phyloP scores from a whole-genome alignment of 208 protist species.

The Crithidia bombi region DNA sequence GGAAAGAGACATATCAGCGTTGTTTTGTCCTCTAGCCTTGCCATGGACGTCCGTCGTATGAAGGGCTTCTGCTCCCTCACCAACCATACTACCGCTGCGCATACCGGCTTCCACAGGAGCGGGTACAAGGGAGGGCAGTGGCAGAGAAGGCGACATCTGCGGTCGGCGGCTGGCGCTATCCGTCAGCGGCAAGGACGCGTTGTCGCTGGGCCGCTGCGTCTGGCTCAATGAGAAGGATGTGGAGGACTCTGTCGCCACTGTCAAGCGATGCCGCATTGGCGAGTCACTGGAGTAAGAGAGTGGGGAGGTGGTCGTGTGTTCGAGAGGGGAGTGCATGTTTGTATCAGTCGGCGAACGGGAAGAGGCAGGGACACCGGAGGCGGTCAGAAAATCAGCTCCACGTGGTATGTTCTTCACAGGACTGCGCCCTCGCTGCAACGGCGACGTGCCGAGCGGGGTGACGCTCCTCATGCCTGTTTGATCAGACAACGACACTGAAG shows the following conservation, averaged over 20 bases:
- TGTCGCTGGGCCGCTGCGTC: slow-evolving; percentile 8
- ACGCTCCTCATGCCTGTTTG: neutral
- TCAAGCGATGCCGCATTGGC: neutral
- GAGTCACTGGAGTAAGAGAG: neutral
- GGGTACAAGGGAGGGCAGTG: slow-evolving; percentile 2
- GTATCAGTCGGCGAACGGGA: neutral
- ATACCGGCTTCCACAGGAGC: neutral
- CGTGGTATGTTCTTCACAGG: neutral
- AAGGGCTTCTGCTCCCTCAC: too few relatives aligned
- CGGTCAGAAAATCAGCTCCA: neutral
- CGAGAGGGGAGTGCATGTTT: neutral
- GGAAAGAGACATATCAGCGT: neutral
- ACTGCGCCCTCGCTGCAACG: neutral
- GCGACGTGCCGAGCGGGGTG: slow-evolving; percentile 1
- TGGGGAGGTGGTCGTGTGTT: neutral
- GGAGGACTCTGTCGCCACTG: neutral
- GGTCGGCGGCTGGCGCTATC: neutral
- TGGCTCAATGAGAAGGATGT: neutral
- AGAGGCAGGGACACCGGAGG: neutral
- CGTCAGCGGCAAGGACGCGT: neutral
- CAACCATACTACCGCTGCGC: too few relatives aligned
- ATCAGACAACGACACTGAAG: neutral
- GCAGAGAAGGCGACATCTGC: neutral
- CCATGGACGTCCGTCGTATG: too few relatives aligned
- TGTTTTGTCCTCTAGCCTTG: too few relatives aligned